Base-by-base conservation (phyloP, 441 rosid genomes). In the Arabidopsis hybrid region DNA sequence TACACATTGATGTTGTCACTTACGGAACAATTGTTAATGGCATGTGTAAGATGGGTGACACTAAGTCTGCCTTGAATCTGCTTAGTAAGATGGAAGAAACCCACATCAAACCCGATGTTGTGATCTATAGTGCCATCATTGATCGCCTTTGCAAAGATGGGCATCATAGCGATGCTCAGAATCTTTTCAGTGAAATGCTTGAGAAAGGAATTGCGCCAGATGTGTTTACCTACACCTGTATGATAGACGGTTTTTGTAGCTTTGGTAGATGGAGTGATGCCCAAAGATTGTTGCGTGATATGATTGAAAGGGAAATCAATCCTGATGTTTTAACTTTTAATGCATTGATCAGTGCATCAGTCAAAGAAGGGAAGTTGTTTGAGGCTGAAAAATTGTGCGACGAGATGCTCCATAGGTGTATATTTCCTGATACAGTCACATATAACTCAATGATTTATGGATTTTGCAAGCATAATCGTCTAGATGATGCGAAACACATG, bases 201-300 rank as follows among this genome's bases (percentile, higher is more conserved):
- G 57, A 42, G 36, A 57, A 45, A 35, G 61, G 61, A 31, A 5
- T 42, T 5, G 6, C 11, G 14, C 52, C 79, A 0, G 6, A 61
- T 10, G 39, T 63, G 0, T 1, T 42, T 1, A 63, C 40, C 14
- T 71, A 71, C 43, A 60, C 0, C 21, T 49, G 52, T 52, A 40
- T 72, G 69, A 63, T 72, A 1, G 8, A 34, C 0, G 45, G 31
- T 8, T 45, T 17, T 3, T 43, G 64, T 32, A 53, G 4, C 17
- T 62, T 1, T 18, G 62, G 77, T 21, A 39, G 21, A 55, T 72
- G 62, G 76, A 64, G 35, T 1, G 64, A 72, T 11, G 76, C 45
- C 0, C 8, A 40, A 11, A 0, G 0, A 10, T 52, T 72, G 43
- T 6, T 72, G 57, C 32, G 13, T 2, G 76, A 72, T 0, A 63